Evolutionary conservation across 352 stramenopile species (phyloP), one percentile per base, ranked within the genome.

Genomic region (Pythium pyrilobum): DNA sequence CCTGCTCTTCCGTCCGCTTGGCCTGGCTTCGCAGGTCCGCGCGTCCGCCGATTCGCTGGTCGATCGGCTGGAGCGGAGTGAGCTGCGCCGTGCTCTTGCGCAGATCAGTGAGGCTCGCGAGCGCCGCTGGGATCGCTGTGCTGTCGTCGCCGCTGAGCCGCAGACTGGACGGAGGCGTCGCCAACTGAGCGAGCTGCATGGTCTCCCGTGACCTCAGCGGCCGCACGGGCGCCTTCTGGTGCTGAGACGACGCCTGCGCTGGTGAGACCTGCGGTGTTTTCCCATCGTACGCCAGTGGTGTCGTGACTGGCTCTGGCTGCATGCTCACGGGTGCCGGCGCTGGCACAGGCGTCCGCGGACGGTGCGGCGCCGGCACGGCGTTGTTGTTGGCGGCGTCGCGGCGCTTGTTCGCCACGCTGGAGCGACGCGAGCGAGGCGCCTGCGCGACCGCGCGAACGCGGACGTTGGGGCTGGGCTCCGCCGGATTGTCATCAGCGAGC

Each of bases 31-130:
- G n/a, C n/a, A 15, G 39, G 39, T n/a, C 5, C 9, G 28, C 10
- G 10, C 15, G 39, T n/a, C 31, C 33, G 0, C n/a, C 12, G 7
- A 40, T 38, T 2, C 13, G 29, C 1, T 21, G 25, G 5, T 39
- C 37, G 3, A 20, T n/a, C 2, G 42, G 3, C 3, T 66, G 36
- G 1, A 66, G 28, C 2, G 57, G 57, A 2, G 36, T 29, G 27
- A 66, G 45, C 24, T 60, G 27, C 0, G 57, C 49, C 5, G 49
- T 66, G 44, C 50, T 60, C 15, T 42, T 42, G 16, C 57, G 42
- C 3, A 66, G 57, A 49, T 56, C 57, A 2, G 42, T 46, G 37
- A 66, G 37, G 28, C 40, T 43, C 4, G 28, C 34, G 0, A 64
- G 33, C 13, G 56, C 56, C 5, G 18, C 12, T 0, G 48, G 56